These are phyloP conservation scores for Camillea tinctor DNA, from an alignment of 2,329 filamentous ascomycete species.

Conservation along the genomic window DNA sequence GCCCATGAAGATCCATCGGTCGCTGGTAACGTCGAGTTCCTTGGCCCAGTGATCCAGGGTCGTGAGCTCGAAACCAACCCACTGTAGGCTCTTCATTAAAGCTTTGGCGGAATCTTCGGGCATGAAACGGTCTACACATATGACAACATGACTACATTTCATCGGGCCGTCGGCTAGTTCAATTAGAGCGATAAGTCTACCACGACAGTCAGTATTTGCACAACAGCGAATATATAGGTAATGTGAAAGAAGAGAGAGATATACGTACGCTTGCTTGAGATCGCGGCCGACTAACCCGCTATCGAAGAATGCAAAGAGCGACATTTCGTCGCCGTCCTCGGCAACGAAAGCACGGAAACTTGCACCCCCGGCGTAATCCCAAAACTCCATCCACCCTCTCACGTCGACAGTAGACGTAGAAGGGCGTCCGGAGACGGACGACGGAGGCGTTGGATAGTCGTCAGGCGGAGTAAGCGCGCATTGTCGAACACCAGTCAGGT, in stretches of 20 bases:
- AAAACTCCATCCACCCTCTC: slow-evolving; percentile 71
- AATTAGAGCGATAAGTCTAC: slow-evolving; percentile 82
- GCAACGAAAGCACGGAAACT: slow-evolving; percentile 85
- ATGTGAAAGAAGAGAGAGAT: background rate
- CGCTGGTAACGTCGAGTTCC: slow-evolving; percentile 65
- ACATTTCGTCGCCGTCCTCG: slow-evolving; percentile 66
- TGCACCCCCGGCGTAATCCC: slow-evolving; percentile 81
- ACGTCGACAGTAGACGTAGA: slow-evolving; percentile 36
- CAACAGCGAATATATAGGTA: slow-evolving; percentile 5
- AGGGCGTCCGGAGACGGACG: slow-evolving; percentile 31
- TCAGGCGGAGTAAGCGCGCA: slow-evolving; percentile 50
- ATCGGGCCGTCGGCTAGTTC: slow-evolving; percentile 79
- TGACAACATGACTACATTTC: slow-evolving; percentile 73
- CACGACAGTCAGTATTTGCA: slow-evolving; percentile 30
- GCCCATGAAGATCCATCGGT: slow-evolving; percentile 80
- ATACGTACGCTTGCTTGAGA: slow-evolving; percentile 76
- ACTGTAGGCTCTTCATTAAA: slow-evolving; percentile 79
- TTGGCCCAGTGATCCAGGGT: slow-evolving; percentile 76
- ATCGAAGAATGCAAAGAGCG: slow-evolving; percentile 88
- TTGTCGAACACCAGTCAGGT: slow-evolving; percentile 72
- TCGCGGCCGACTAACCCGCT: slow-evolving; percentile 67
- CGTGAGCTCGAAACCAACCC: slow-evolving; percentile 86
- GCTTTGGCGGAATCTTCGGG: slow-evolving; percentile 61
- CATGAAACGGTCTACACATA: slow-evolving; percentile 75
- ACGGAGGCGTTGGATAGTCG: slow-evolving; percentile 40